Percentiles rank a stretch among this genome's conserved stretches.
These are phyloP conservation scores for Trichoderma asperelloides DNA, from an alignment of 495 filamentous ascomycete species.

Conservation along the genomic window DNA sequence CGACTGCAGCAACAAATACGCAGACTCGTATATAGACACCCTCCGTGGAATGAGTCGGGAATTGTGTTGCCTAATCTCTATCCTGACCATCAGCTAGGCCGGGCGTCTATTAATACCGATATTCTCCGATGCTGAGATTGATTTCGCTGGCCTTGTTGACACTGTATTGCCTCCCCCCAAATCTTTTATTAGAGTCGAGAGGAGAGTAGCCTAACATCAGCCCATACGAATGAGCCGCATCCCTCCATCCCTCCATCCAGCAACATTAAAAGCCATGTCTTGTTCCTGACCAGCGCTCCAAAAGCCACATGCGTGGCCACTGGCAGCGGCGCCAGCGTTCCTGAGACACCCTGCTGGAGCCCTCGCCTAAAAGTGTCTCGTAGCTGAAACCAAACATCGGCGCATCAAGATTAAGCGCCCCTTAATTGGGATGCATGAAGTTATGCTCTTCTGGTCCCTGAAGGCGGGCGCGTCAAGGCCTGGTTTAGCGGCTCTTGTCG, in stretches of 20 bases:
- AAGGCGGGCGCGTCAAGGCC: not conserved
- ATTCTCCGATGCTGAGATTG: not conserved
- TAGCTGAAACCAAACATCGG: slow-evolving; percentile 3
- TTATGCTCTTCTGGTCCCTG: not conserved
- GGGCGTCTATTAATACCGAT: not conserved
- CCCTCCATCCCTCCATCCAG: not conserved
- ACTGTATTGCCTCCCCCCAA: too few relatives aligned
- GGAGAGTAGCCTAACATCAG: too few relatives aligned
- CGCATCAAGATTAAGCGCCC: not conserved
- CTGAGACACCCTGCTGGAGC: not conserved
- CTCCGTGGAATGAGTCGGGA: not conserved
- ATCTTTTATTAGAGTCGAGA: too few relatives aligned
- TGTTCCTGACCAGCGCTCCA: not conserved
- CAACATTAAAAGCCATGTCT: not conserved
- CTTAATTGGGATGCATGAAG: not conserved
- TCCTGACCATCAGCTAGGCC: too few relatives aligned
- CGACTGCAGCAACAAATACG: not conserved
- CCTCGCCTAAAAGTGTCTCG: not conserved
- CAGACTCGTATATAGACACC: not conserved
- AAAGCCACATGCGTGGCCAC: not conserved
- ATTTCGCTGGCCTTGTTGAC: too few relatives aligned
- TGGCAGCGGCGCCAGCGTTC: not conserved
- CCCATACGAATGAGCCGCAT: not conserved
- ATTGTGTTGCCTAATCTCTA: too few relatives aligned
- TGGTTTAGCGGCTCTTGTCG: not conserved